These are phyloP conservation scores for Lactarius indigo DNA, from an alignment of 768 basidiomycete genomes.

Conservation along the genomic window DNA sequence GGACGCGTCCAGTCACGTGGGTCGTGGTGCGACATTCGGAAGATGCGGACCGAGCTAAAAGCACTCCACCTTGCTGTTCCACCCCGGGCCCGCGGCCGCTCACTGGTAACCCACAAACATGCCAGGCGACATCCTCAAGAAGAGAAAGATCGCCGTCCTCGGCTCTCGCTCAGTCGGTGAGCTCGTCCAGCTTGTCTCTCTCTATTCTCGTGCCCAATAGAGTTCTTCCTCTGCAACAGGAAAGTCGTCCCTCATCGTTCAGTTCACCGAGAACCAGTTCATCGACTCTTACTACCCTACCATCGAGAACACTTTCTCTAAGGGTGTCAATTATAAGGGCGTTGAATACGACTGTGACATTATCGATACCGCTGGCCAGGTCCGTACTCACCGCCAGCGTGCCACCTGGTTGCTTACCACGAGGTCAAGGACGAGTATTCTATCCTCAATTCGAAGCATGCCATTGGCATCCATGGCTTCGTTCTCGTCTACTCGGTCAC, in stretches of 20 bases:
- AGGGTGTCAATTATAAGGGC: conserved; percentile 83
- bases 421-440: conserved; percentile 84
- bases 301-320: conserved; percentile 84
- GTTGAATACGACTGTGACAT: conserved; percentile 95
- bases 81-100: not conserved
- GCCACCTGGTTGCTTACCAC: conserved; percentile 4
- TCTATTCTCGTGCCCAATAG: conserved; percentile 13
- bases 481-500: conserved; percentile 95
- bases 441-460: conserved; percentile 88
- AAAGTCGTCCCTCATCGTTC: conserved; percentile 89
- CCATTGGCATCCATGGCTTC: conserved; percentile 96
- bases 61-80: not conserved
- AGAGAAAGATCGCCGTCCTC: conserved; percentile 85
- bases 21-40: not conserved
- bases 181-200: conserved; percentile 29
- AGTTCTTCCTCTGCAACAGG: conserved; percentile 46
- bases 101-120: conserved; percentile 23
- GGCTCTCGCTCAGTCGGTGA: conserved; percentile 87
- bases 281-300: conserved; percentile 94
- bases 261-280: conserved; percentile 92
- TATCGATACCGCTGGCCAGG: conserved; percentile 97
- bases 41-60: not conserved
- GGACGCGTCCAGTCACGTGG: conserved; percentile 23
- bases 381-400: conserved; percentile 34
- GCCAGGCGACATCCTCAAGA: conserved; percentile 51